Evolutionary conservation across 2,329 filamentous ascomycete genomes (phyloP).

Genomic region (Orbilia quercus): DNA sequence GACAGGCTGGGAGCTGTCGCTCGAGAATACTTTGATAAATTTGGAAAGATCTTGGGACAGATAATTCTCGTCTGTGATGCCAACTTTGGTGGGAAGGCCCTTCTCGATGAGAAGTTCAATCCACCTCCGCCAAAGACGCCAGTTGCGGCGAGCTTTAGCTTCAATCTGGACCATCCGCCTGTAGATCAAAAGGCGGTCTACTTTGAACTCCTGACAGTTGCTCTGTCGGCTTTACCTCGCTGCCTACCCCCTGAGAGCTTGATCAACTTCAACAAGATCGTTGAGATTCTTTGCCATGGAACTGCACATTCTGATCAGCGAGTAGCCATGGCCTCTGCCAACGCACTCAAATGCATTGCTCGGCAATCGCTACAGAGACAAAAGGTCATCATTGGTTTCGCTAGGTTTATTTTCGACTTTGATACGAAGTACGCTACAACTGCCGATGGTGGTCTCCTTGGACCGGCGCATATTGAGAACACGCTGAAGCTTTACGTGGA

Average conservation of each 20-base stretch:
- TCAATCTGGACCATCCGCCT: constrained; percentile 82
- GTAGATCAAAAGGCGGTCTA: constrained; percentile 91
- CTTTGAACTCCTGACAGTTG: constrained; percentile 93
- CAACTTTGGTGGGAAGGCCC: constrained; percentile 94
- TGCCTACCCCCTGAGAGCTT: constrained; percentile 79
- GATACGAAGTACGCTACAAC: constrained; percentile 97
- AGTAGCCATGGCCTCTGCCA: constrained; percentile 90
- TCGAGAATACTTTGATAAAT: constrained; percentile 86
- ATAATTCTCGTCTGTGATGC: constrained; percentile 97
- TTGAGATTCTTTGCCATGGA: constrained; percentile 94
- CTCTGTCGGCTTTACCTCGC: constrained; percentile 92
- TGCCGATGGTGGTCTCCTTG: constrained; percentile 96
- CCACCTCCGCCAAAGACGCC: constrained; percentile 91
- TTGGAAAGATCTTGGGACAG: constrained; percentile 94
- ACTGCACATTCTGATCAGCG: constrained; percentile 94
- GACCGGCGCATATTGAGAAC: constrained; percentile 91
- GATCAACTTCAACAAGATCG: constrained; percentile 90
- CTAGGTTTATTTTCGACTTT: constrained; percentile 97
- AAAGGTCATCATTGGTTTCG: constrained; percentile 95
- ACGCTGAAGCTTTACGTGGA: constrained; percentile 93
- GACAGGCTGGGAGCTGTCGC: constrained; percentile 77
- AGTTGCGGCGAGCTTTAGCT: constrained; percentile 92
- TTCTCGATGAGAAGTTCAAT: constrained; percentile 92
- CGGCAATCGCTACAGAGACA: constrained; percentile 86
- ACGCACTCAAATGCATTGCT: constrained; percentile 94